These are phyloP conservation scores for Gomphus sp. DNA, from an alignment of 1,284 basidiomycete species.

Conservation along the genomic window DNA sequence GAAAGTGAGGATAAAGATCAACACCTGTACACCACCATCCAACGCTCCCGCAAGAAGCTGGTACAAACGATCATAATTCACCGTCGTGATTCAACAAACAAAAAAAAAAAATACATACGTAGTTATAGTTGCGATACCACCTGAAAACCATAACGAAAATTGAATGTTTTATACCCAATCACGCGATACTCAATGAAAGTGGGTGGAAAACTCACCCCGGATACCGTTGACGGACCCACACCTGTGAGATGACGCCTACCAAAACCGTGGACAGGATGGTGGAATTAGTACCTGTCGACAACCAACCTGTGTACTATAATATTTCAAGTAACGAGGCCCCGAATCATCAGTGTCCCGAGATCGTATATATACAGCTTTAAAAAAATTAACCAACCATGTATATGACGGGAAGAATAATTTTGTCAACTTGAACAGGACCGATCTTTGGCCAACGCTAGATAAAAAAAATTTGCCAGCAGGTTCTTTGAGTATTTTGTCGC, in stretches of 20 bases:
- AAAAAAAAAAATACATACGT: constrained; percentile 18
- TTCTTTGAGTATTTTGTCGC: constrained; percentile 16
- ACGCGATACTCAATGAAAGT: background rate
- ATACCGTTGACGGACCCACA: constrained; percentile 48
- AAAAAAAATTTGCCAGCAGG: constrained; percentile 25
- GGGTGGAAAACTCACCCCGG: constrained; percentile 34
- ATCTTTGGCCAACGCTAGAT: constrained; percentile 41
- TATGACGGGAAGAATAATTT: constrained; percentile 44
- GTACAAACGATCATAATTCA: background rate
- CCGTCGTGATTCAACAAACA: too few relatives aligned
- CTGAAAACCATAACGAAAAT: constrained; percentile 12
- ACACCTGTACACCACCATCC: constrained; percentile 60
- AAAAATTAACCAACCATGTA: constrained; percentile 30
- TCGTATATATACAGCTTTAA: too few relatives aligned
- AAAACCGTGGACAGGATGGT: constrained; percentile 38
- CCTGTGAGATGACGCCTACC: constrained; percentile 47
- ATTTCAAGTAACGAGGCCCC: too few relatives aligned
- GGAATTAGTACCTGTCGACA: constrained; percentile 48
- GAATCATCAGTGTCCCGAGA: too few relatives aligned
- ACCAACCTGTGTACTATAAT: constrained; percentile 30
- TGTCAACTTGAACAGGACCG: constrained; percentile 36
- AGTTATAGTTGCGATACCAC: constrained; percentile 60
- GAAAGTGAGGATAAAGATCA: constrained; percentile 60
- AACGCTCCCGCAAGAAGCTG: constrained; percentile 51
- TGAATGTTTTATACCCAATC: too few relatives aligned